These are phyloP conservation scores for Fusarium sp. DNA, from an alignment of 2,329 filamentous ascomycete species.

Conservation along the genomic window DNA sequence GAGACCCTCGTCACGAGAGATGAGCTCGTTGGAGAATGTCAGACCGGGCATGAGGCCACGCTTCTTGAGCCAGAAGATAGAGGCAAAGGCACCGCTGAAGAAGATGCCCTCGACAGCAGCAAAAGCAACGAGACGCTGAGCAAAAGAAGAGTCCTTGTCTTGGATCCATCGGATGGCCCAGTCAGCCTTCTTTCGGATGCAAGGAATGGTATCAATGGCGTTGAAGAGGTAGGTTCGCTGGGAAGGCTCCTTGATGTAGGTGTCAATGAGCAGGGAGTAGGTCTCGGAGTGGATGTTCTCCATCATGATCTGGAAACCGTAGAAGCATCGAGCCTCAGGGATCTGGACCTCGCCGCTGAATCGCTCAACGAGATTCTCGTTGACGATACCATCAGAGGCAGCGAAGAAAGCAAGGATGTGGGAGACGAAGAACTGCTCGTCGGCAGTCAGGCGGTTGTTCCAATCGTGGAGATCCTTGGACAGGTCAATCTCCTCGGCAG, in stretches of 20 bases:
- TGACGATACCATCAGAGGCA: conserved; percentile 98
- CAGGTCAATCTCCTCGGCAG: conserved; percentile 98
- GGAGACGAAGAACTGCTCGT: conserved; percentile 98
- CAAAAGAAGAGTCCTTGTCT: conserved; percentile 94
- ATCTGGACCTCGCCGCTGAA: conserved; percentile 98
- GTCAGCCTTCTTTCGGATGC: conserved; percentile 98
- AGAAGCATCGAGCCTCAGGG: conserved; percentile 98
- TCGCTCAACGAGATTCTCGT: conserved; percentile 98
- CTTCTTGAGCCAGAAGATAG: conserved; percentile 99
- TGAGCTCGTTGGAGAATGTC: conserved; percentile 99
- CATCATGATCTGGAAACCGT: conserved; percentile 99
- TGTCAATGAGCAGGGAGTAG: conserved; percentile 98
- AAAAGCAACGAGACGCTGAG: conserved; percentile 95
- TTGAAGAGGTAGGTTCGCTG: conserved; percentile 97
- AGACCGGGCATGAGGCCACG: conserved; percentile 98
- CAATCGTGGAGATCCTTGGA: conserved; percentile 99
- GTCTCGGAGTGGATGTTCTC: conserved; percentile 99
- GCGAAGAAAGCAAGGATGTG: conserved; percentile 99
- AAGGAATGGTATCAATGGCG: conserved; percentile 98
- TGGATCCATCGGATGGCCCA: conserved; percentile 97
- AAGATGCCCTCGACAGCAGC: conserved; percentile 99
- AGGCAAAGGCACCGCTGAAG: conserved; percentile 98
- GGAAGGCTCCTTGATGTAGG: conserved; percentile 97
- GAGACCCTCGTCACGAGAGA: conserved; percentile 98
- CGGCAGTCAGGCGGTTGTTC: conserved; percentile 97